Evolutionary conservation across 2,329 filamentous ascomycete genomes (phyloP).

Genomic region (Exophiala mesophila): DNA sequence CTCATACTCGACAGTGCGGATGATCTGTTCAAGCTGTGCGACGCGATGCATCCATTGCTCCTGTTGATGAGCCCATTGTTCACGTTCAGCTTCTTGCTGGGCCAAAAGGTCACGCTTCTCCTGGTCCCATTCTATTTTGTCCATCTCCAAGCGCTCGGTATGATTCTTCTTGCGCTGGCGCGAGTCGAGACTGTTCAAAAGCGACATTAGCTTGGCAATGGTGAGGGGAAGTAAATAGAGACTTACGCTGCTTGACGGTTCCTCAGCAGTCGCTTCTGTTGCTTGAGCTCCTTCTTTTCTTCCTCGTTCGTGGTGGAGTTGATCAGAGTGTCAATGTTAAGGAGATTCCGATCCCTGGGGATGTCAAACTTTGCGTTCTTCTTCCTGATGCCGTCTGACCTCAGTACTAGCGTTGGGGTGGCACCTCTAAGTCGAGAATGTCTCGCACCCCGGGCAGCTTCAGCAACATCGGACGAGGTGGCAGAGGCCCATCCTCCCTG

Average conservation of each 20-base stretch:
- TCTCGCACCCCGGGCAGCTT: conserved; percentile 26
- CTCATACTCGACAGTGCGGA: conserved; percentile 73
- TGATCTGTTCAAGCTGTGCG: conserved; percentile 72
- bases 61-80: conserved; percentile 37
- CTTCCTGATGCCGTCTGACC: conserved; percentile 89
- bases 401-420: conserved; percentile 62
- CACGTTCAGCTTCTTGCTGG: conserved; percentile 32
- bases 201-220: conserved; percentile 22
- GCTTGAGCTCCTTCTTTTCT: conserved; percentile 96
- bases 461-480: conserved; percentile 42
- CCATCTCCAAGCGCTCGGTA: conserved; percentile 91
- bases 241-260: conserved; percentile 96
- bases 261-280: conserved; percentile 88
- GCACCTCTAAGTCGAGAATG: conserved; percentile 49
- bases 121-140: conserved; percentile 85
- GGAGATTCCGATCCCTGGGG: conserved; percentile 83
- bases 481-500: conserved; percentile 50
- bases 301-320: conserved; percentile 76
- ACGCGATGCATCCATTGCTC: conserved; percentile 61
- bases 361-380: conserved; percentile 99
- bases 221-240: conserved; percentile 33
- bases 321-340: conserved; percentile 93
- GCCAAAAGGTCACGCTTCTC: conserved; percentile 66
- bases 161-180: conserved; percentile 97
- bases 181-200: conserved; percentile 70